Conservation (phyloP, 805 yeast species). For the Komagataella mondaviorum region DNA sequence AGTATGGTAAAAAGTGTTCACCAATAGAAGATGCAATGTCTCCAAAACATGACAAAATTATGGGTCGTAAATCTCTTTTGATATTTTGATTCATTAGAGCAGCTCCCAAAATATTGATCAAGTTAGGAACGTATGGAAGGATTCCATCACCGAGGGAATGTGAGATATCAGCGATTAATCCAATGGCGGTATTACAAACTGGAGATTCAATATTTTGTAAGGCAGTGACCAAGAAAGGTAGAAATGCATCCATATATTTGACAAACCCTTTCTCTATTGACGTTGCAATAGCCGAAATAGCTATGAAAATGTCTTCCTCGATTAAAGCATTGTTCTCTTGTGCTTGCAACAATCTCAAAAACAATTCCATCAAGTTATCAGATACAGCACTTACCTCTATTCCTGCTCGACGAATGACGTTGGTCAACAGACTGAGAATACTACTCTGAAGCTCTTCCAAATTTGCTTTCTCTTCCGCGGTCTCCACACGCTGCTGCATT, state of each 20-base stretch:
- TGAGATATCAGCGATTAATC: slow-evolving; percentile 87
- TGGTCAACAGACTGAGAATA: slow-evolving; percentile 64
- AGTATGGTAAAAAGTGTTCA: slow-evolving; percentile 56
- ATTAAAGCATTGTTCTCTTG: slow-evolving; percentile 53
- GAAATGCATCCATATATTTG: slow-evolving; percentile 67
- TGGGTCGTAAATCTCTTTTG: slow-evolving; percentile 73
- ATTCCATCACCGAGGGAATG: slow-evolving; percentile 73
- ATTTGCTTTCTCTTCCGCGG: slow-evolving; percentile 60
- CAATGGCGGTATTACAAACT: slow-evolving; percentile 82
- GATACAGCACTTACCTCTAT: slow-evolving; percentile 51
- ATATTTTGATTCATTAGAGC: slow-evolving; percentile 55
- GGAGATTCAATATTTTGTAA: slow-evolving; percentile 74
- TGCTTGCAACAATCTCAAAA: slow-evolving; percentile 53
- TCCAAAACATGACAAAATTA: slow-evolving; percentile 86
- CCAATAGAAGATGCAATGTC: slow-evolving; percentile 91
- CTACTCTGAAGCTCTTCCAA: slow-evolving; percentile 85
- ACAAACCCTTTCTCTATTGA: slow-evolving; percentile 61
- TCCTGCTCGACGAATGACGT: slow-evolving; percentile 73
- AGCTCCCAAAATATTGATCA: slow-evolving; percentile 74
- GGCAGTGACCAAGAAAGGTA: slow-evolving; percentile 73
- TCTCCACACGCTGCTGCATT: slow-evolving; percentile 42
- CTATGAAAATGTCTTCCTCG: slow-evolving; percentile 91
- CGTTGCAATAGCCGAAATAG: slow-evolving; percentile 80
- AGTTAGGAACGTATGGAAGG: slow-evolving; percentile 60
- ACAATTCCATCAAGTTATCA: slow-evolving; percentile 75